Percentiles rank a stretch among this genome's conserved stretches.
These are phyloP conservation scores for Trichoderma semiorbis DNA, from an alignment of 2,329 filamentous ascomycete species.

Conservation along the genomic window DNA sequence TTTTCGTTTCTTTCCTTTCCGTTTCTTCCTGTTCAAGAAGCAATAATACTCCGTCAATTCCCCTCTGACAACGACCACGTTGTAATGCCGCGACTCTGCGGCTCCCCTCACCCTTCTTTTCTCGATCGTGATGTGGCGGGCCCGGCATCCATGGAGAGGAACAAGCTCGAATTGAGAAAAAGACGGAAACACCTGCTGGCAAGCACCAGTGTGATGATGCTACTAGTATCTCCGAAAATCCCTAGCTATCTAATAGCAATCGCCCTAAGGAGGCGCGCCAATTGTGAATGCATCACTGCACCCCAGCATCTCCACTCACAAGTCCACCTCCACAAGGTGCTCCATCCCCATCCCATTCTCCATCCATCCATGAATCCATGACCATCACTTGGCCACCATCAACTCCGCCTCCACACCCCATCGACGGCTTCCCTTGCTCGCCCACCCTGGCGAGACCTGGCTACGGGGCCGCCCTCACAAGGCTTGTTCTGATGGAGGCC, in stretches of 20 bases:
- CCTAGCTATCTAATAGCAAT: conserved; percentile 10
- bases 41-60: neutral
- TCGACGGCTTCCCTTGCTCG: conserved; percentile 16
- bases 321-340: conserved; percentile 17
- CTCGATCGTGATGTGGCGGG: conserved; percentile 11
- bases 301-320: conserved; percentile 18
- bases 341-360: conserved; percentile 12
- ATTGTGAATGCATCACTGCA: conserved; percentile 17
- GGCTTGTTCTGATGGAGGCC: conserved; percentile 14
- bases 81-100: neutral
- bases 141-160: conserved; percentile 1
- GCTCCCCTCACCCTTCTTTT: neutral
- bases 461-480: conserved; percentile 15
- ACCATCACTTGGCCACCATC: conserved; percentile 16
- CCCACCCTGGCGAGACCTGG: conserved; percentile 15
- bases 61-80: neutral
- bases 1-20: neutral
- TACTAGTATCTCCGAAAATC: conserved; percentile 18
- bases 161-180: neutral
- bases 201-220: conserved; percentile 3
- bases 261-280: conserved; percentile 14
- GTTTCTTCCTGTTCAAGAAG: neutral
- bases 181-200: conserved; percentile 13
- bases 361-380: conserved; percentile 15
- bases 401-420: conserved; percentile 18